Base-by-base conservation (phyloP, 768 basidiomycete species). In the Daedalea quercina region DNA sequence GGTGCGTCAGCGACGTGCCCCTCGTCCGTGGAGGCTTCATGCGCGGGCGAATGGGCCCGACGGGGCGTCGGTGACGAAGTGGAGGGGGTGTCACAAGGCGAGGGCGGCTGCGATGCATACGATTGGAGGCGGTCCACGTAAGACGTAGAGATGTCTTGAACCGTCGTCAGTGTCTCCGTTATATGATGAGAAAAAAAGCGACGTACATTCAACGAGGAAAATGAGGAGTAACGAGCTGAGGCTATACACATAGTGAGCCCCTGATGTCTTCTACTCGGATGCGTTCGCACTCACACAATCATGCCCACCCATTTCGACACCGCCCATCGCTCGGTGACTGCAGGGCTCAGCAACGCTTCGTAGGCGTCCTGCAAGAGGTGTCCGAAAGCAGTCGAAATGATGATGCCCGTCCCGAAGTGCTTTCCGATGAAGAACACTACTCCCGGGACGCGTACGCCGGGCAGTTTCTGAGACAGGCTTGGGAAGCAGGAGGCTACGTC, bases 391-490 rank as follows among this genome's bases (percentile, higher is more conserved):
- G 90, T 92, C 3, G 89, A 82, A 3, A 92, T 66, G 31, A 92
- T 92, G 13, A 89, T 87, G 11, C 88, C 88, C 13, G 90, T 91
- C 33, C 90, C 90, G 59, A 91, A 90, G 63, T 92, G 90, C 61
- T 90, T 92, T 35, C 86, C 88, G n/a, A 89, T 73, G 67, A 92
- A 91, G 64, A 92, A 91, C 17, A 85, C 60, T 15, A 87, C 70
- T 22, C 76, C 75, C 1, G 87, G 87, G 58, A 89, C 82, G 49
- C 76, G 75, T 20, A 90, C 60, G 52, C 73, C 73, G 6, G 73
- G 71, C 13, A 76, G 61, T 1, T 73, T 73, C 53, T 77, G 79
- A 0, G 87, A 86, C 23, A 88, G 52, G 1, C 79, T 70, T 0
- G 90, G 89, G 56, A 91, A 85, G 0, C 85, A 85, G 1, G 81